Evolutionary conservation across 1,284 basidiomycete species (phyloP).

Genomic region (Dichomitus squalens): DNA sequence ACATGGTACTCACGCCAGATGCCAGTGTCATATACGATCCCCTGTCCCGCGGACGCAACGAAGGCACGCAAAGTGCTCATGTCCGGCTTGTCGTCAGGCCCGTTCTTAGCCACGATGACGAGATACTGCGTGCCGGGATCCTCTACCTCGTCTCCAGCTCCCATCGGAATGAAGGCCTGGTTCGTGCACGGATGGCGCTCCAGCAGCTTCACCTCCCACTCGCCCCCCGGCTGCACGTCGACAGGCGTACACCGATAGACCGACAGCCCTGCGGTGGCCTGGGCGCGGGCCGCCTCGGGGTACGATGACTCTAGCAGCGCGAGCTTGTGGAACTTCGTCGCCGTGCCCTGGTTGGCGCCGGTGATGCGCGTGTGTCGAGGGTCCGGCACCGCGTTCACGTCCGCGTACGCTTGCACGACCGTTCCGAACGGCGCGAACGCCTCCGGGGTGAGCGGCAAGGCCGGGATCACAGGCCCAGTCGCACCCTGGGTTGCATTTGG

Average conservation of each 20-base stretch:
- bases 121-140: conserved; percentile 66
- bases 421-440: conserved; percentile 84
- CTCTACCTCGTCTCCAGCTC: conserved; percentile 50
- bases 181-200: conserved; percentile 82
- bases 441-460: conserved; percentile 80
- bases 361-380: conserved; percentile 69
- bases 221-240: conserved; percentile 47
- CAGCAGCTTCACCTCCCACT: conserved; percentile 58
- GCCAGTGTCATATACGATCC: conserved; percentile 79
- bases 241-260: conserved; percentile 75
- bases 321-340: conserved; percentile 89
- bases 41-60: conserved; percentile 76
- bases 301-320: conserved; percentile 69
- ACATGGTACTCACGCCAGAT: conserved; percentile 71
- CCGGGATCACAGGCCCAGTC: conserved; percentile 50
- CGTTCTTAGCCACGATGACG: conserved; percentile 83
- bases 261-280: conserved; percentile 68
- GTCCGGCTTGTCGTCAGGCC: conserved; percentile 76
- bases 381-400: conserved; percentile 60
- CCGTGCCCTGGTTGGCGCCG: conserved; percentile 85
- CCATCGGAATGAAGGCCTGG: conserved; percentile 91
- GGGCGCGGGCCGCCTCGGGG: conserved; percentile 40
- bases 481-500: background rate
- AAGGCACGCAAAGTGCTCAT: conserved; percentile 78
- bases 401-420: conserved; percentile 83